Evolutionary conservation across 2,329 filamentous ascomycete genomes (phyloP), one percentile per base, ranked within the genome.

Genomic region (Aspergillus latus): DNA sequence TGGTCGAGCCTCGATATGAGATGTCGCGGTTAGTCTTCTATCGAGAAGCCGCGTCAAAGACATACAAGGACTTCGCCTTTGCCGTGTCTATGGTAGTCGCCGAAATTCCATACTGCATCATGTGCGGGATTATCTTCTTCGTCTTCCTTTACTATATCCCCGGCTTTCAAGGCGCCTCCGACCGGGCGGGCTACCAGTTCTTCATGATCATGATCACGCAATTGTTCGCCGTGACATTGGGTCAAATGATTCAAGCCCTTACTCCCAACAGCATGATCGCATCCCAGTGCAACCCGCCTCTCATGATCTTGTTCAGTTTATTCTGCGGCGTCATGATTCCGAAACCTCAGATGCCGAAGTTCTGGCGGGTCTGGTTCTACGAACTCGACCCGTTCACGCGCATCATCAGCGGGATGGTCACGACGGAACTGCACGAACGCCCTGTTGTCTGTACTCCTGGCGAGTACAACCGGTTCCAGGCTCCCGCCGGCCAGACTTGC

Each of bases 271-370:
- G 89, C 1, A 91, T 91, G 74, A 89, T 95, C 64, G 86, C 89
- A 0, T 85, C 88, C 11, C 85, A 93, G 63, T 82, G 90, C 62
- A 92, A 95, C 64, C 91, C 92, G 0, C 89, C 92, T 69, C 77
- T 94, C 70, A 87, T 92, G 72, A 89, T 94, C 70, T 85, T 88
- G 57, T 93, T 95, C 68, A 83, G 88, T 1, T 82, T 95, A 26
- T 95, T 96, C 84, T 95, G 90, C 67, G 91, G 91, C 72, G 91
- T 96, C 59, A 88, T 89, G 56, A 89, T 95, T 49, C 88, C 91
- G 0, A 84, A 86, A 40, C 83, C 87, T 0, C 85, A 89, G 72
- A 95, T 95, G 75, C 88, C 89, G 1, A 77, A 75, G 1, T 92
- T 92, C 76, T 94, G 89, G 88, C 82, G 87, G 34, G 80, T 82